These are phyloP conservation scores for Penicillium mononematosum DNA, from an alignment of 495 filamentous ascomycete species.

Conservation along the genomic window DNA sequence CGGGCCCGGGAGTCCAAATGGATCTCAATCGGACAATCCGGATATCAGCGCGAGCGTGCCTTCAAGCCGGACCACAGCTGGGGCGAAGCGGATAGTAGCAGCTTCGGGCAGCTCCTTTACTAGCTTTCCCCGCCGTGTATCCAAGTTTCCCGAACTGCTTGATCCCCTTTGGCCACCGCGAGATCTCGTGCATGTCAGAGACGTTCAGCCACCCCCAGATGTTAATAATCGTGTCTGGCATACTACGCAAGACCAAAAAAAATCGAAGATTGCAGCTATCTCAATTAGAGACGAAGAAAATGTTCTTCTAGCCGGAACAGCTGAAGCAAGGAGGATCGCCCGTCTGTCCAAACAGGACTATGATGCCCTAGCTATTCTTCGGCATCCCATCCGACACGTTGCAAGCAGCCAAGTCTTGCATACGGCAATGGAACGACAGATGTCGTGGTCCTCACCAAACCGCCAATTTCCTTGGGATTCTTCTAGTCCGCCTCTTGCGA, in stretches of 20 bases:
- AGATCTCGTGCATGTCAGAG: constrained; percentile 58
- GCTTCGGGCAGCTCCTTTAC: constrained; percentile 12
- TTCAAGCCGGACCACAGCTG: constrained; percentile 23
- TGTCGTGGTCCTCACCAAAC: constrained; percentile 28
- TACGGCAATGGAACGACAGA: constrained; percentile 33
- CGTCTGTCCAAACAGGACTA: neutral
- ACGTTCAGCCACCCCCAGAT: neutral
- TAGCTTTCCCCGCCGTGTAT: constrained; percentile 30
- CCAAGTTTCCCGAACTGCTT: constrained; percentile 59
- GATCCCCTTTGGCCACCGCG: constrained; percentile 70
- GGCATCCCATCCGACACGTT: constrained; percentile 35
- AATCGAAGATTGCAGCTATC: constrained; percentile 38
- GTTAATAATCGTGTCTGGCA: neutral
- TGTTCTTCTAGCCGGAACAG: constrained; percentile 26
- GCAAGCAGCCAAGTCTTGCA: constrained; percentile 38
- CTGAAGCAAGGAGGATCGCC: constrained; percentile 16
- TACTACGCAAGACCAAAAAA: constrained; percentile 27
- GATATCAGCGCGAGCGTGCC: neutral
- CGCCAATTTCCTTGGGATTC: constrained; percentile 4
- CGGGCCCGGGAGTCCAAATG: neutral
- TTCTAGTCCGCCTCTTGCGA: constrained; percentile 50
- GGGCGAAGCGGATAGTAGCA: constrained; percentile 5
- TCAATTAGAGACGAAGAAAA: constrained; percentile 37
- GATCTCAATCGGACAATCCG: neutral
- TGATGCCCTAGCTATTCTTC: constrained; percentile 17